Evolutionary conservation across 139 green algal species (phyloP), one percentile per base, ranked within the genome.

Genomic region (Coelastrella sp.): DNA sequence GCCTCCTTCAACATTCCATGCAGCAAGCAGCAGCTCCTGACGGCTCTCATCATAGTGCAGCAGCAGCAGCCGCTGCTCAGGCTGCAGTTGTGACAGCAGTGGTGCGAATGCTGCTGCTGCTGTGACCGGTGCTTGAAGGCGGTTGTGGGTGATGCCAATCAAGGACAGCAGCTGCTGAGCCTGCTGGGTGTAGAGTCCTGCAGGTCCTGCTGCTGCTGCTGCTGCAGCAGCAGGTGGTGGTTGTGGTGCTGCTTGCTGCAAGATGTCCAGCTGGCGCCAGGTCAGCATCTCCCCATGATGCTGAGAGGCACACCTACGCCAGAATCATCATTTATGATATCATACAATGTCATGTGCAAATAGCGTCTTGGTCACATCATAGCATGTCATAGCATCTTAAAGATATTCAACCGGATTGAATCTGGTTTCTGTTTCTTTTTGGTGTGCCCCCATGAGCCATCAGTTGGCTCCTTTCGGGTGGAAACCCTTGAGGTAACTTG

Each of bases 1-100:
- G 1, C 14, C 15, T 10, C 11, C 81, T 24, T 74, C 59, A 35
- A 56, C 65, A 56, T 87, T 78, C 66, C 68, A 88, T 7, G 84
- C 84, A 56, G 68, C 84, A 25, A 58, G n/a, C 12, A 82, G 35
- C 19, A 88, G 25, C 84, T 88, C 68, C 84, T 88, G 20, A 17
- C 56, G 59, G 15, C 10, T n/a, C 19, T 88, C 49, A 24, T 88
- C 84, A 70, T 88, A 72, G 56, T 88, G 84, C 27, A 88, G 17
- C 66, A 88, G 84, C 84, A 88, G 68, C 84, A 88, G 49, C 19
- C 84, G 84, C 84, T 88, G 84, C 68, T 68, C 49, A 10, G 84
- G 84, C 68, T 88, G 84, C 84, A 88, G 66, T 68, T 80, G 68
- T 5, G 22, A 25, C 66, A 88, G 84, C 66, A 80, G 35, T 6